Evolutionary conservation across 2,329 filamentous ascomycete genomes (phyloP), one percentile per base, ranked within the genome.

Genomic region (Balansia obtecta): DNA sequence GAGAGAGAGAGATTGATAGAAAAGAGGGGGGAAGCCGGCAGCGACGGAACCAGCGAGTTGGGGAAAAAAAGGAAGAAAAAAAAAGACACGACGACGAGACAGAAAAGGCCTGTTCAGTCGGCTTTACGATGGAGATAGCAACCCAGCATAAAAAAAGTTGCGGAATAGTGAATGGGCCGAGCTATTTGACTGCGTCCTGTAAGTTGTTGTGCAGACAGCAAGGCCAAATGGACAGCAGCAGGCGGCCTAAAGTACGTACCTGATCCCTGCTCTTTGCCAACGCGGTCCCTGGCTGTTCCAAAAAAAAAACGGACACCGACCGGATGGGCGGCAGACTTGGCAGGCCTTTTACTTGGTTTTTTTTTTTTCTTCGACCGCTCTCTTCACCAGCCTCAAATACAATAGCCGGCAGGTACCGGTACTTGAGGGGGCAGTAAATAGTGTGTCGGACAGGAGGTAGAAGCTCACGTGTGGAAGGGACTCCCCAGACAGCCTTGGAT

Each of bases 121-220:
- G 50, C 18, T 51, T 27, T 51, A 45, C 50, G 44, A 48, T 51
- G 50, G 50, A 49, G 50, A 49, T 42, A 39, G 46, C 46, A 38
- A 16, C 44, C 50, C 39, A 47, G 32, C 42, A 46, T 27, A 27
- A 27, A 33, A 48, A 47, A 41, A 18, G 37, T 37, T 37, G 38
- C 47, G 52, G 50, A 51, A 53, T 48, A 49, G 52, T 44, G 45
- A 53, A 53, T 51, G 49, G 52, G 18, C 52, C 52, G 52, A 46
- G 11, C 15, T 22, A 20, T 38, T 32, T 43, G 20, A 22, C 20
- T 27, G 11, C 18, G 3, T 30, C 13, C 18, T 30, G 48, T 40
- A 50, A 45, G 48, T 50, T 16, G 20, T 34, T 50, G 30, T 50
- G 46, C 49, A 46, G 22, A 11, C 49, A 40, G 37, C 30, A 22